Evolutionary conservation across 2,329 filamentous ascomycete genomes (phyloP), one percentile per base, ranked within the genome.

Genomic region (Penicillium sp.): DNA sequence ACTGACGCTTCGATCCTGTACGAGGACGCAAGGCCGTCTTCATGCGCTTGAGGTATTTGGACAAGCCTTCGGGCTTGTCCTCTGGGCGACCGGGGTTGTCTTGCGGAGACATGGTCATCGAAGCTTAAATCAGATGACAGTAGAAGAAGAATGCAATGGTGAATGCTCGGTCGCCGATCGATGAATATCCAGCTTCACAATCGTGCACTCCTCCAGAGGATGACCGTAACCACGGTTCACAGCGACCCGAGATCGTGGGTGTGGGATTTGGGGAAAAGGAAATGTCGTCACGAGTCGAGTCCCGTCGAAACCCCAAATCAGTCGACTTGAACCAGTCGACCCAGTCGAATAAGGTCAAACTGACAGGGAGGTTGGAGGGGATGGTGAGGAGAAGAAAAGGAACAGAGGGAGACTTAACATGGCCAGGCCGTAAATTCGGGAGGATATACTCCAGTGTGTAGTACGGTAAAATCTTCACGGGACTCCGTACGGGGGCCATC

Each of bases 41-140:
- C 57, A 67, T 62, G 35, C 64, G 61, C 40, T 56, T 62, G 32
- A 67, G 52, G 40, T 64, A 65, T 45, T 61, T 67, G 18, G 56
- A 58, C 29, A 67, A 44, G 32, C 64, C 61, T 15, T 64, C 62
- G 1, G 50, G 48, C 45, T 52, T 59, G 15, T 47, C 51, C 31
- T 54, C 44, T 14, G 44, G 43, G 22, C 29, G 45, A 43, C 37
- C 47, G 31, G 46, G 31, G 11, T 28, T 34, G 30, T 36, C 37
- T 61, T 33, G 48, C 41, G 52, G 47, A 42, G 45, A 45, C 33
- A 26, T 18, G 31, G 37, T 44, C 12, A 27, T 41, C 31, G 39
- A 39, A n/a, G 20, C 11, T 32, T 26, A 28, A 13, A 17, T 33
- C 27, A 38, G 28, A 30, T 36, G 32, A 16, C 14, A 34, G 37